phyloP scores from a whole-genome alignment of 805 yeast species.

The Metschnikowia lunata region DNA sequence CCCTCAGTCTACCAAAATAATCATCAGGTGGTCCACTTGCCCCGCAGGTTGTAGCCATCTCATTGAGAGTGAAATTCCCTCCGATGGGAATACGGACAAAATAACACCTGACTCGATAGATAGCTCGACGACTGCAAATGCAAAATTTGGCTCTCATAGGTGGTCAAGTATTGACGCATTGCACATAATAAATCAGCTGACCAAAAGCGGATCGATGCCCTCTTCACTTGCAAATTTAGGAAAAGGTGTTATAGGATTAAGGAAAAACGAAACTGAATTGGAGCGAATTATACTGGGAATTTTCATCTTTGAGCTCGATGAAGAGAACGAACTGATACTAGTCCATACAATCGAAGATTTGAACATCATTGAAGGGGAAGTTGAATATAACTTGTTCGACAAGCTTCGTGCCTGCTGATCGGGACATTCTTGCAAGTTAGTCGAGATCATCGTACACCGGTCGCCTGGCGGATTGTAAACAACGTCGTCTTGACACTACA shows the following conservation, averaged over 20 bases:
- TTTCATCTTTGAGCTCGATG: constrained; percentile 62
- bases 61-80: background rate
- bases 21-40: constrained; percentile 57
- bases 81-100: too few species aligned
- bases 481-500: too few species aligned
- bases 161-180: constrained; percentile 36
- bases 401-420: constrained; percentile 15
- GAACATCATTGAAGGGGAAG: constrained; percentile 46
- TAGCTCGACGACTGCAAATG: constrained; percentile 32
- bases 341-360: constrained; percentile 68
- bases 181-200: constrained; percentile 13
- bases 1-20: constrained; percentile 44
- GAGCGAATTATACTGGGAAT: constrained; percentile 50
- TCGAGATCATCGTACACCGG: too few species aligned
- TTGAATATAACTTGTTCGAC: constrained; percentile 7
- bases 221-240: constrained; percentile 27
- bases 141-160: constrained; percentile 37
- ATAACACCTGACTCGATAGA: background rate
- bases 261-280: constrained; percentile 20
- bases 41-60: constrained; percentile 49
- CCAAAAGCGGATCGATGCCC: constrained; percentile 18
- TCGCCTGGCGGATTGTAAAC: too few species aligned
- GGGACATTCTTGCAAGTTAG: too few species aligned
- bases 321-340: constrained; percentile 47
- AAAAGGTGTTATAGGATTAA: constrained; percentile 32